These are phyloP conservation scores for Plasmodium vinckei DNA, from an alignment of 169 alveolate genomes.

Conservation along the genomic window DNA sequence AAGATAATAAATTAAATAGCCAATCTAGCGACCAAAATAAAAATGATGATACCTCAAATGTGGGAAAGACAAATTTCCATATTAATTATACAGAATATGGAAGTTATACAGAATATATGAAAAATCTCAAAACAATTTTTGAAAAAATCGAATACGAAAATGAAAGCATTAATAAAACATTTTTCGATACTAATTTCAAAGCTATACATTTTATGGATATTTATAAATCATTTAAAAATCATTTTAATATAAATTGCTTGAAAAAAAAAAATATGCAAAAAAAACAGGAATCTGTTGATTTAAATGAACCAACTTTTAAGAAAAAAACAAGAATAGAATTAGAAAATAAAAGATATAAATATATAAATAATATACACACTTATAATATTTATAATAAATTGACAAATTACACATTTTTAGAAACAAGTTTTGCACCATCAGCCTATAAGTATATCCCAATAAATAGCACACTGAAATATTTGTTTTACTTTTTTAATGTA, in stretches of 20 bases:
- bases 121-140: constrained; percentile 29
- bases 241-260: constrained; percentile 29
- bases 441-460: constrained; percentile 71
- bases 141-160: constrained; percentile 39
- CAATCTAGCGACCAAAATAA: background rate
- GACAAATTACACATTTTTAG: constrained; percentile 56
- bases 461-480: constrained; percentile 68
- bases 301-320: background rate
- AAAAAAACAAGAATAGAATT: constrained; percentile 14
- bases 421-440: constrained; percentile 71
- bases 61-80: background rate
- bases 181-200: background rate
- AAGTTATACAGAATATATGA: constrained; percentile 28
- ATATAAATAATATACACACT: constrained; percentile 37
- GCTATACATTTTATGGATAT: constrained; percentile 47
- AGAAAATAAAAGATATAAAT: constrained; percentile 22
- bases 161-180: constrained; percentile 40
- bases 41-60: background rate
- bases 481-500: constrained; percentile 31
- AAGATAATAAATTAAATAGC: background rate
- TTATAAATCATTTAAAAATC: constrained; percentile 68
- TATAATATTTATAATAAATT: constrained; percentile 66
- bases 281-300: constrained; percentile 1
- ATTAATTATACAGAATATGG: background rate
- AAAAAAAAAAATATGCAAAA: background rate